Percentiles rank a stretch among this genome's conserved stretches.
phyloP scores from a whole-genome alignment of 2,329 filamentous ascomycete genomes.

The Emericellopsis cladophorae region DNA sequence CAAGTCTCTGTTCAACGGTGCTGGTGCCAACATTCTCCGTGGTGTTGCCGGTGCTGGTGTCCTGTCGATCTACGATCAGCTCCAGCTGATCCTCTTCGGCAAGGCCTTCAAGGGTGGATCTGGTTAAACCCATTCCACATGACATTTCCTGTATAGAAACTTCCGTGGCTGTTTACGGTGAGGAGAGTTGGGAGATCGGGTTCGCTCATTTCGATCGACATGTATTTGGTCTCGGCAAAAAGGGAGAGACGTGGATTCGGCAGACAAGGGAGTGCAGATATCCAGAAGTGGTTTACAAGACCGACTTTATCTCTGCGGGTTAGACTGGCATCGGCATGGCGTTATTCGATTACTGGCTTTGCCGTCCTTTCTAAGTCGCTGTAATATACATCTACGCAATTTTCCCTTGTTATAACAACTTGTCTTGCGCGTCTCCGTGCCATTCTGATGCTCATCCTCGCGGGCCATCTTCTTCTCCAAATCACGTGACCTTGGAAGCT shows the following conservation, averaged over 20 bases:
- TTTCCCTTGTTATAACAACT: constrained; percentile 25
- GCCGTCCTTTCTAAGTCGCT: constrained; percentile 39
- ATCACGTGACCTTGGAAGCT: too few relatives aligned
- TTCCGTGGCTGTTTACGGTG: constrained; percentile 13
- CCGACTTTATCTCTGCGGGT: constrained; percentile 28
- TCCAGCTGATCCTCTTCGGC: constrained; percentile 98
- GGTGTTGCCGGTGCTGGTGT: constrained; percentile 99
- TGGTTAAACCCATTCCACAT: constrained; percentile 22
- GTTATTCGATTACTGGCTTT: constrained; percentile 28
- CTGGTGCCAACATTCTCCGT: constrained; percentile 99
- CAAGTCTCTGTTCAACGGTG: constrained; percentile 99
- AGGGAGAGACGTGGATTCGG: constrained; percentile 29
- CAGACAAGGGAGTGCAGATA: constrained; percentile 28
- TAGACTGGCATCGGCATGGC: constrained; percentile 37
- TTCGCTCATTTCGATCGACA: constrained; percentile 8
- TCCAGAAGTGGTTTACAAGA: constrained; percentile 23
- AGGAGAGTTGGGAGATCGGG: constrained; percentile 17
- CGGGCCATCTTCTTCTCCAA: constrained; percentile 9
- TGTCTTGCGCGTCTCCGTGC: background rate
- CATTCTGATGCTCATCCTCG: background rate
- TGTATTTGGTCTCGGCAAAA: constrained; percentile 25
- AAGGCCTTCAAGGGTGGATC: constrained; percentile 75
- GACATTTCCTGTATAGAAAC: constrained; percentile 27
- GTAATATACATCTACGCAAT: constrained; percentile 51
- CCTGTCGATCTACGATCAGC: constrained; percentile 99